phyloP scores from a whole-genome alignment of 768 basidiomycete genomes.

The Kwoniella sp. region DNA sequence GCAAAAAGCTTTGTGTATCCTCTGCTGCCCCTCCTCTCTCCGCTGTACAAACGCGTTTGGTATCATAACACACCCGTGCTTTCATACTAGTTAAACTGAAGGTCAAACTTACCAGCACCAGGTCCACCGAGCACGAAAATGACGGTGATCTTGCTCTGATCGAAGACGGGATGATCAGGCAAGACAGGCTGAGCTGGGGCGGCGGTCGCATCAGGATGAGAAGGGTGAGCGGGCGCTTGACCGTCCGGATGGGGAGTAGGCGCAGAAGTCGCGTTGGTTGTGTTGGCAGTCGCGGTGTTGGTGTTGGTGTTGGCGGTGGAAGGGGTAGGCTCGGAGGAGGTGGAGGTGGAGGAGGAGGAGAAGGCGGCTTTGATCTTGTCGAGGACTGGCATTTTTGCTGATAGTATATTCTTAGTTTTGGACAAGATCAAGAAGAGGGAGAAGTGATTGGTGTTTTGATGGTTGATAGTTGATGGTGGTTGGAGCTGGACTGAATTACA shows the following conservation, averaged over 20 bases:
- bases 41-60: too few relatives aligned
- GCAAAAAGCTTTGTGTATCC: too few relatives aligned
- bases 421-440: too few relatives aligned
- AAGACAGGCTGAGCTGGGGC: constrained; percentile 17
- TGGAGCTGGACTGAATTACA: background rate
- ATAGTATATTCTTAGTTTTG: too few relatives aligned
- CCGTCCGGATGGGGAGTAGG: constrained; percentile 7
- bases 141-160: constrained; percentile 74
- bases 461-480: background rate
- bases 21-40: too few relatives aligned
- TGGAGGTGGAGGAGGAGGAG: constrained; percentile 3
- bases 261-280: constrained; percentile 5
- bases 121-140: constrained; percentile 96
- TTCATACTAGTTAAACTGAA: too few relatives aligned
- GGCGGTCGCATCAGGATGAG: constrained; percentile 6
- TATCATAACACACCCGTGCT: too few relatives aligned
- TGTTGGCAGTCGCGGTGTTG: constrained; percentile 5
- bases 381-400: constrained; percentile 37
- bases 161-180: constrained; percentile 62
- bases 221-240: constrained; percentile 12
- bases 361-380: constrained; percentile 48
- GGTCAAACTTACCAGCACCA: constrained; percentile 83
- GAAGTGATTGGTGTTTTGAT: too few relatives aligned
- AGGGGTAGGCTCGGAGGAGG: constrained; percentile 7
- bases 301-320: constrained; percentile 1